Percentiles rank a stretch among this genome's conserved stretches.
phyloP scores from a whole-genome alignment of 1,284 basidiomycete species.

The Volvariella volvacea region DNA sequence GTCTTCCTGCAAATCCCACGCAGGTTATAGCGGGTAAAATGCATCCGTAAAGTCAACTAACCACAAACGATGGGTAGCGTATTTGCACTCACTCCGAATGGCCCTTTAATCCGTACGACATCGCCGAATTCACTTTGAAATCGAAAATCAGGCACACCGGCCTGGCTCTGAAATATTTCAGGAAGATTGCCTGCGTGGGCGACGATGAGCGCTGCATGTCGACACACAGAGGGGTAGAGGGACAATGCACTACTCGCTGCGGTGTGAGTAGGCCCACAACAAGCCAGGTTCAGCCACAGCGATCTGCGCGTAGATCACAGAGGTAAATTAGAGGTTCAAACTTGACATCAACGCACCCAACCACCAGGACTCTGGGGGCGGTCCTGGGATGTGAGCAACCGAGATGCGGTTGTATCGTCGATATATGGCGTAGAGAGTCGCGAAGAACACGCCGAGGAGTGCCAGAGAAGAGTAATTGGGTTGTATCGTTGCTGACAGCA shows the following conservation, averaged over 20 bases:
- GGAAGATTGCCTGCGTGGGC: slow-evolving; percentile 36
- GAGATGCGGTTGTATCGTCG: slow-evolving; percentile 28
- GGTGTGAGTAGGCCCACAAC: no score
- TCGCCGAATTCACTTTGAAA: slow-evolving; percentile 42
- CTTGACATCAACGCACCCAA: slow-evolving; percentile 32
- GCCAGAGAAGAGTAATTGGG: neutral
- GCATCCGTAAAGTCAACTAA: neutral
- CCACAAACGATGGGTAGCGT: neutral
- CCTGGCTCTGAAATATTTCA: slow-evolving; percentile 44
- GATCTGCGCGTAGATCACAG: no score
- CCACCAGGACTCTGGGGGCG: slow-evolving; percentile 31
- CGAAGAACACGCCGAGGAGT: slow-evolving; percentile 3
- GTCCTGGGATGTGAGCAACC: slow-evolving; percentile 32
- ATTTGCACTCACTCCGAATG: slow-evolving; percentile 34
- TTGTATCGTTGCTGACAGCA: neutral
- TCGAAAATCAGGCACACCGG: slow-evolving; percentile 43
- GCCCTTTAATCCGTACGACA: slow-evolving; percentile 41
- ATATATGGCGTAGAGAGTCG: slow-evolving; percentile 21
- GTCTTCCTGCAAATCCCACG: slow-evolving; percentile 28
- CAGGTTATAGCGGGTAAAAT: neutral
- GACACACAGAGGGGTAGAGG: neutral
- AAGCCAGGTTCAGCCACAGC: no score
- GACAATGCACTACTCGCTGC: no score
- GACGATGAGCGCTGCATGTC: neutral
- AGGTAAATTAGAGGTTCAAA: no score